phyloP scores from a whole-genome alignment of 257 asterid species.

The Gentiana dahurica region DNA sequence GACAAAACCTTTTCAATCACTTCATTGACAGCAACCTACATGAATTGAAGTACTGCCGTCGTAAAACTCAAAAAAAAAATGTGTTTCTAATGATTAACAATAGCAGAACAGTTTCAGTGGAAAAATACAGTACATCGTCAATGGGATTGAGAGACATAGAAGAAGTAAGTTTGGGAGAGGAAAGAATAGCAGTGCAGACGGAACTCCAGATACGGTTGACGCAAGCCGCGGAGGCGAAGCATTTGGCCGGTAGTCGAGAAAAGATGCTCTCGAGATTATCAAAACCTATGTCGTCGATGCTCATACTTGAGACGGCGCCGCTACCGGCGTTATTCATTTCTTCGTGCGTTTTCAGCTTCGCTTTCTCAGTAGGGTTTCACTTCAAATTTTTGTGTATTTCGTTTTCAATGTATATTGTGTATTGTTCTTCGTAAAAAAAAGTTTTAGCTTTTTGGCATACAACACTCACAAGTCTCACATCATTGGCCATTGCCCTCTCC shows the following conservation, averaged over 20 bases:
- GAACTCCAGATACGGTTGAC: slow-evolving; percentile 71
- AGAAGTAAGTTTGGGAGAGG: slow-evolving; percentile 54
- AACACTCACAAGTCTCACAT: too few species aligned
- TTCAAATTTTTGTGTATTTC: too few species aligned
- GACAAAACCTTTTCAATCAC: slow-evolving; percentile 55
- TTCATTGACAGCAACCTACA: slow-evolving; percentile 64
- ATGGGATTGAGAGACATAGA: slow-evolving; percentile 49
- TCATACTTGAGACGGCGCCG: neutral
- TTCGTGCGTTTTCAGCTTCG: too few species aligned
- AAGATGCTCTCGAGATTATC: slow-evolving; percentile 50
- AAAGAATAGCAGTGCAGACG: slow-evolving; percentile 44
- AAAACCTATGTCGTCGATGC: slow-evolving; percentile 31
- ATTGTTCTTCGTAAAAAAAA: too few species aligned
- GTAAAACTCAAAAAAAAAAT: neutral
- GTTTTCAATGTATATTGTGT: too few species aligned
- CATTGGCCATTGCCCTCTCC: too few species aligned
- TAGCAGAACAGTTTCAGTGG: neutral
- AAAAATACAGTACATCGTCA: slow-evolving; percentile 28
- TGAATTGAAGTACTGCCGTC: neutral
- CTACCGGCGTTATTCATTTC: neutral
- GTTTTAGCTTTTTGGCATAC: too few species aligned
- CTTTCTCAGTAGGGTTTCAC: too few species aligned
- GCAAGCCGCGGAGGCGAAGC: slow-evolving; percentile 70
- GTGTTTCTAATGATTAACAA: neutral
- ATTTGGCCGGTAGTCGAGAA: slow-evolving; percentile 53